A percentile compares a stretch with the other conserved stretches of the same genome.
phyloP scores from a whole-genome alignment of 768 basidiomycete genomes.

The Tubosaeta sp. region DNA sequence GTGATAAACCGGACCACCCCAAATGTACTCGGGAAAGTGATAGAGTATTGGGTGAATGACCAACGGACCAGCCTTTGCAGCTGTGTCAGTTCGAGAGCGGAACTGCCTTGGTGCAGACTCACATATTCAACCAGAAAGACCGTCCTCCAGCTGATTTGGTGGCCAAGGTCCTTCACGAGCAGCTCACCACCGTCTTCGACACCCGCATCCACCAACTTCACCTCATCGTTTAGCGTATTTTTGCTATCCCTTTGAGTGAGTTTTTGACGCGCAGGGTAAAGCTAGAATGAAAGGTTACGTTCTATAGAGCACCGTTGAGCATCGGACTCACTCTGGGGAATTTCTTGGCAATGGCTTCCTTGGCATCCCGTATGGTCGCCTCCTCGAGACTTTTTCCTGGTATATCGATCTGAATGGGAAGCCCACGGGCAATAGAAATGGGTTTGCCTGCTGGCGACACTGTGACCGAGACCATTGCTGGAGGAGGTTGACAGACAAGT shows the following conservation, averaged over 20 bases:
- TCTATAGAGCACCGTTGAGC: background rate
- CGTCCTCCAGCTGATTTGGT: conserved; percentile 83
- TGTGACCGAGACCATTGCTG: conserved; percentile 49
- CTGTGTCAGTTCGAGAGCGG: conserved; percentile 2
- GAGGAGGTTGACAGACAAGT: background rate
- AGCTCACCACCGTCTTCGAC: conserved; percentile 61
- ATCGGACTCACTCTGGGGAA: conserved; percentile 42
- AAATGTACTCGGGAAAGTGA: conserved; percentile 63
- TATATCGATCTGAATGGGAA: conserved; percentile 52
- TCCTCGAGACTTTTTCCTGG: conserved; percentile 37
- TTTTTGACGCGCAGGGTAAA: conserved; percentile 69
- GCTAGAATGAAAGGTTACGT: conserved; percentile 31
- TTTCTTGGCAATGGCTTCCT: conserved; percentile 54
- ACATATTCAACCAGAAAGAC: conserved; percentile 97
- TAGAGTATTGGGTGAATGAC: conserved; percentile 86
- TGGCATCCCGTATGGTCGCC: conserved; percentile 66
- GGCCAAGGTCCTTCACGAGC: conserved; percentile 83
- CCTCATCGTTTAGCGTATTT: conserved; percentile 59
- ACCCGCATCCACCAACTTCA: conserved; percentile 53
- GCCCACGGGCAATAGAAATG: conserved; percentile 43
- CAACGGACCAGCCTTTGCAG: conserved; percentile 72
- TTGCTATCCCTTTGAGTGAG: conserved; percentile 60
- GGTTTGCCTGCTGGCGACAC: conserved; percentile 48
- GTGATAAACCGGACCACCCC: conserved; percentile 65
- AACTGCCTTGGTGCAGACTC: conserved; percentile 29